Base-by-base conservation (phyloP, 1,139 yeast genomes). In the Candida sojae region DNA sequence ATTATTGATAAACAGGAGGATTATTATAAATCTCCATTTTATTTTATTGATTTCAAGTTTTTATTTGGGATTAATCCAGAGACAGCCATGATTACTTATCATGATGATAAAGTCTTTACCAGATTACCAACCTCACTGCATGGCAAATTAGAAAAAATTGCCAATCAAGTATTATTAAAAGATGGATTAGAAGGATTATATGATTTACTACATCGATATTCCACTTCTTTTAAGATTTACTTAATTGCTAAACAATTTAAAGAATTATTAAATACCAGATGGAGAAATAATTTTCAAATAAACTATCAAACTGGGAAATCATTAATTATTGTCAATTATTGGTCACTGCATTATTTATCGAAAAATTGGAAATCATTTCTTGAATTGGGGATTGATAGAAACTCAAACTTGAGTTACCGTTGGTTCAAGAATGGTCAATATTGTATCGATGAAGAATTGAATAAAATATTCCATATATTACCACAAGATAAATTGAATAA, bases 41-140 rank as follows among this genome's bases (percentile, higher is more conserved):
- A 84, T 60, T 75, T 87, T 55, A 88, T 93, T 32, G 95, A 89
- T 62, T 87, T 91, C 65, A 76, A 82, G 50, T 82, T 90, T 52
- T 70, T 79, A 4, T 82, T 84, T 55, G 80, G 80, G 3, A 68
- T 77, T 34, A 68, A 69, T 53, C 73, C 70, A 0, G 73, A 69
- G 47, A 64, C 68, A 1, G 55, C 62, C 10, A 55, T 72, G 39
- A 70, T 70, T 39, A 65, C 73, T 32, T 68, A 66, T 49, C 56
- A 55, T 26, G 62, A 63, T 48, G 57, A 60, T 44, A 61, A 62
- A 37, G 58, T 66, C 28, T 54, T 59, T 17, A 73, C 79, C 0
- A 56, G 54, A 42, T 58, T 75, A 38, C 78, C 79, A 6, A 53
- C 54, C 33, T 48, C 53, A 23, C 67, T 75, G 33, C 74, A 79